phyloP scores from a whole-genome alignment of 1,139 yeast species.

The Yamadazyma friedrichii region DNA sequence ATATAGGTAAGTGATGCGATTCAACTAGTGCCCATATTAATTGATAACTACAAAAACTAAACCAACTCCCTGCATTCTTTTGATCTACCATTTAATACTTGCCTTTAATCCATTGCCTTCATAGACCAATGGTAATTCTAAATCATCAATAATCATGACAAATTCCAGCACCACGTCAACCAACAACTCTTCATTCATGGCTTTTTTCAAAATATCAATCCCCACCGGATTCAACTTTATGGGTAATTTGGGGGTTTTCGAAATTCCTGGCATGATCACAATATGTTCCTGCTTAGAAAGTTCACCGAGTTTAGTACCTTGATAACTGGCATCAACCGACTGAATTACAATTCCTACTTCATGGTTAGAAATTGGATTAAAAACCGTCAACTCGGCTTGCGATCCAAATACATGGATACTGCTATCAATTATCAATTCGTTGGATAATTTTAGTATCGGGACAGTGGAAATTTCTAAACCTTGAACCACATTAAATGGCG shows the following conservation, averaged over 20 bases:
- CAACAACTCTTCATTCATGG: slow-evolving; percentile 48
- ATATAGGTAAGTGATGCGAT: no score
- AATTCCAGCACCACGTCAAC: slow-evolving; percentile 48
- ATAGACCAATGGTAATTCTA: slow-evolving; percentile 39
- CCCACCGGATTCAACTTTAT: slow-evolving; percentile 48
- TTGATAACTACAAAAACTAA: no score
- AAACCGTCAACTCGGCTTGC: slow-evolving; percentile 50
- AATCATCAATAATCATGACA: slow-evolving; percentile 34
- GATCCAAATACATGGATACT: slow-evolving; percentile 53
- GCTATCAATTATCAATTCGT: slow-evolving; percentile 18
- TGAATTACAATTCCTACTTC: slow-evolving; percentile 38
- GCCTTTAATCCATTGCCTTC: slow-evolving; percentile 37
- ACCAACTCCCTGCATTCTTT: neutral
- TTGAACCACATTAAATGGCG: neutral
- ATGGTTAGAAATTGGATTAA: slow-evolving; percentile 49
- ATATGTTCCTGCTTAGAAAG: slow-evolving; percentile 35
- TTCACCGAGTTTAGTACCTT: slow-evolving; percentile 47
- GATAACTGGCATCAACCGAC: slow-evolving; percentile 46
- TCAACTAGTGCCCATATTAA: no score
- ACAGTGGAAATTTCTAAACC: neutral
- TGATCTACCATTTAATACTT: slow-evolving; percentile 32
- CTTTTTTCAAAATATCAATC: slow-evolving; percentile 45
- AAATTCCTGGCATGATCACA: slow-evolving; percentile 48
- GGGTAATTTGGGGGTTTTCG: slow-evolving; percentile 44
- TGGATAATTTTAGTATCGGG: slow-evolving; percentile 6